Evolutionary conservation across 352 stramenopile species (phyloP).

Genomic region (Phytophthora meadii): DNA sequence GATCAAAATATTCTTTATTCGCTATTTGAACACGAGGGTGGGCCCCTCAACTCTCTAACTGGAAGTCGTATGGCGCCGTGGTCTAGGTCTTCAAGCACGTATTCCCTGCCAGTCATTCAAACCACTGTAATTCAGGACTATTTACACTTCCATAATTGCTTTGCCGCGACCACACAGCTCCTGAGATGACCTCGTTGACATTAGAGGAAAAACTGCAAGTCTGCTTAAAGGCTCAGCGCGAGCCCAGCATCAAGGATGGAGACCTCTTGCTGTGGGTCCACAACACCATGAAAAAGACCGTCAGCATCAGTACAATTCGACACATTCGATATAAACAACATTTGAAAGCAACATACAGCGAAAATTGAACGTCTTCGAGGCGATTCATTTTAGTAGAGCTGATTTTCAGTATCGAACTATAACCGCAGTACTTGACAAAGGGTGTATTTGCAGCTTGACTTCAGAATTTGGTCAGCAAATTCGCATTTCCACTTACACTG

Average conservation of each 20-base stretch:
- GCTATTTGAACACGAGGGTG: background rate
- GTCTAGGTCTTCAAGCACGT: background rate
- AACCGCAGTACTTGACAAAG: too few relatives aligned
- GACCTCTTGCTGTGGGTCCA: constrained; percentile 2
- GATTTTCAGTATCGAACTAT: too few relatives aligned
- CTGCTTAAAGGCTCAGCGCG: constrained; percentile 4
- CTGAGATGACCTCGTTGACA: background rate
- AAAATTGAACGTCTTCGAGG: constrained; percentile 12
- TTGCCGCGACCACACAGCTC: background rate
- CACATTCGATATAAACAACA: constrained; percentile 7
- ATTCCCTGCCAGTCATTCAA: background rate
- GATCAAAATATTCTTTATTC: constrained; percentile 11
- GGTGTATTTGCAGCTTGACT: too few relatives aligned
- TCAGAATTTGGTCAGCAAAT: too few relatives aligned
- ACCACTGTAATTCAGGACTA: too few relatives aligned
- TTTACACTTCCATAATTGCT: background rate
- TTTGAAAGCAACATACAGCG: constrained; percentile 1
- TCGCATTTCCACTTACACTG: too few relatives aligned
- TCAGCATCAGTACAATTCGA: constrained; percentile 11
- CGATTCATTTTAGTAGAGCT: constrained; percentile 23
- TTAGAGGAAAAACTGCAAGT: constrained; percentile 3
- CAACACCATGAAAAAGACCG: constrained; percentile 5
- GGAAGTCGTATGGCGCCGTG: background rate
- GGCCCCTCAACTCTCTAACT: constrained; percentile 4
- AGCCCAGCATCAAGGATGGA: background rate